phyloP scores from a whole-genome alignment of 2,329 filamentous ascomycete genomes.

The Phialocephala sp. region DNA sequence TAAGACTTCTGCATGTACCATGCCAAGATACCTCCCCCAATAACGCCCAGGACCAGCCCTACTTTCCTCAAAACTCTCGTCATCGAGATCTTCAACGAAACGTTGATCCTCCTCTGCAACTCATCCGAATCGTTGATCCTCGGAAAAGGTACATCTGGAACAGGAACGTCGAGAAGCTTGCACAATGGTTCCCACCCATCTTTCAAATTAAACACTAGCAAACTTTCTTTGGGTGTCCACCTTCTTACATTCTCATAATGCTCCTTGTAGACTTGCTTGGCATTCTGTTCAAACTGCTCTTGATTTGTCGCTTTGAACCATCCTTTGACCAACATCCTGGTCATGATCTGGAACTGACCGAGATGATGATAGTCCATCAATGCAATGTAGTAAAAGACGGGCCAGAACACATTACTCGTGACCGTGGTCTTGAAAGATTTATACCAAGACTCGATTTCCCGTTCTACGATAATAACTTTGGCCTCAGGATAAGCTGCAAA shows the following conservation, averaged over 20 bases:
- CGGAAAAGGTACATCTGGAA: conserved; percentile 4
- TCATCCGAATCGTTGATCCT: conserved; percentile 5
- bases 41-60: neutral
- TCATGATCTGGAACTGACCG: conserved; percentile 6
- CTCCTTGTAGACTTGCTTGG: neutral
- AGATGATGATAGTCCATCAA: conserved; percentile 3
- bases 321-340: neutral
- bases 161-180: neutral
- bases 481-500: neutral
- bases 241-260: neutral
- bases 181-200: conserved; percentile 5
- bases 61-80: conserved; percentile 1
- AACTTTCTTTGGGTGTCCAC: neutral
- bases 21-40: neutral
- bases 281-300: neutral
- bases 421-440: neutral
- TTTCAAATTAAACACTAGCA: neutral
- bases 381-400: neutral
- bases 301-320: conserved; percentile 5
- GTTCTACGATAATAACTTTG: neutral
- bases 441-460: conserved; percentile 3
- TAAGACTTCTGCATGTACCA: neutral
- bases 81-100: neutral
- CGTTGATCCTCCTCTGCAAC: conserved; percentile 6
- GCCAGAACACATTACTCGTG: conserved; percentile 1